Conservation (phyloP, 306 rosid genomes). For the Neltuma alba region DNA sequence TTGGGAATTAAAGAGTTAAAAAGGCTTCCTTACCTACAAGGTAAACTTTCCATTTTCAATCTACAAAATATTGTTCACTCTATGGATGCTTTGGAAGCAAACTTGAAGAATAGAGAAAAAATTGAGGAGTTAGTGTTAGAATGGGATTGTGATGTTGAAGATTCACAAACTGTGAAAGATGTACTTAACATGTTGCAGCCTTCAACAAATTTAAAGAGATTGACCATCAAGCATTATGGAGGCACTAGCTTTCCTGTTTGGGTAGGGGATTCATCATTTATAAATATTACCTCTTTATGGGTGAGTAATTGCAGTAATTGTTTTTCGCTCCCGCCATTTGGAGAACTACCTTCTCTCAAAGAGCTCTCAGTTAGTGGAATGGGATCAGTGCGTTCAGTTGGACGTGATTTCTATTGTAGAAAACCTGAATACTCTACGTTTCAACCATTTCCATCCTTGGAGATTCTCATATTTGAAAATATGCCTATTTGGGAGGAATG, state of each 20-base stretch:
- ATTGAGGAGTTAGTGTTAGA: slow-evolving; percentile 14
- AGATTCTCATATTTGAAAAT: not conserved
- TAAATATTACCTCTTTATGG: not conserved
- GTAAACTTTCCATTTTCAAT: slow-evolving; percentile 18
- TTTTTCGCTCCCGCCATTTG: slow-evolving; percentile 12
- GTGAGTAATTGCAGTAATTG: slow-evolving; percentile 25
- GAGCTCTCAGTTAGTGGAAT: not conserved
- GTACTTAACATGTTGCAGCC: slow-evolving; percentile 38
- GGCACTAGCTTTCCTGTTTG: slow-evolving; percentile 34
- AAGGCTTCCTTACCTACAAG: slow-evolving; percentile 2
- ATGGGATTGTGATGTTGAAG: not conserved
- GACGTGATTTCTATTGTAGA: slow-evolving; percentile 6
- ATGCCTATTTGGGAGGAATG: slow-evolving; percentile 3
- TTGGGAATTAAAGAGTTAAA: slow-evolving; percentile 2
- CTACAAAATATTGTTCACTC: slow-evolving; percentile 15
- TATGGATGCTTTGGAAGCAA: not conserved
- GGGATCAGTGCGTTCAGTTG: not conserved
- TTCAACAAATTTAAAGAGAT: slow-evolving; percentile 4
- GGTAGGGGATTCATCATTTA: slow-evolving; percentile 25
- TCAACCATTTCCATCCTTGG: slow-evolving; percentile 13
- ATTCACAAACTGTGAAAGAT: not conserved
- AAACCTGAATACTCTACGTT: not conserved
- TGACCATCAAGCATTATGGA: slow-evolving; percentile 16
- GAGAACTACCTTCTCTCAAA: slow-evolving; percentile 21
- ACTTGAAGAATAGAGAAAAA: not conserved